Percentiles rank a stretch among this genome's conserved stretches.
Evolutionary conservation across 1,139 yeast genomes (phyloP).

Genomic region (Geotrichum australiense): DNA sequence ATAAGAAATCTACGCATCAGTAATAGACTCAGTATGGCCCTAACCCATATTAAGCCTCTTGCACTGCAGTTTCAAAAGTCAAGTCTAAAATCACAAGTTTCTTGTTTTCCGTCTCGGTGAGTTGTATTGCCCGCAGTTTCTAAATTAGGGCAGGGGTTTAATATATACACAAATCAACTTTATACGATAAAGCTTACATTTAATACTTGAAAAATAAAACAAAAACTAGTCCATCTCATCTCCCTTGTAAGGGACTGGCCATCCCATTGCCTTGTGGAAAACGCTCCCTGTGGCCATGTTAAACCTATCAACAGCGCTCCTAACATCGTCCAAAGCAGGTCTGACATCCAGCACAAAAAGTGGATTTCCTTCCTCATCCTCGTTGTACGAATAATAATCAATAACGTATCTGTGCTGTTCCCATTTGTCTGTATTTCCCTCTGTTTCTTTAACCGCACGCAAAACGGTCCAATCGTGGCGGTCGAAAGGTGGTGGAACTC

Average conservation of each 20-base stretch:
- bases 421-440: constrained; percentile 45
- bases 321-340: constrained; percentile 76
- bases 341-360: constrained; percentile 88
- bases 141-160: too few species aligned
- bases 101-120: too few species aligned
- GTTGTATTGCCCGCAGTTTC: too few species aligned
- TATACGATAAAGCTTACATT: too few species aligned
- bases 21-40: too few species aligned
- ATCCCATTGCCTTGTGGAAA: constrained; percentile 43
- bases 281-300: constrained; percentile 45
- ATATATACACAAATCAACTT: too few species aligned
- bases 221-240: too few species aligned
- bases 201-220: too few species aligned
- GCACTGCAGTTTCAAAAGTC: too few species aligned
- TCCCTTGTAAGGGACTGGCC: constrained; percentile 19
- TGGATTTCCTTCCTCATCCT: constrained; percentile 84
- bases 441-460: constrained; percentile 42
- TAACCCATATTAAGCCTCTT: too few species aligned
- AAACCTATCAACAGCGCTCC: constrained; percentile 61
- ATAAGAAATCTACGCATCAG: too few species aligned
- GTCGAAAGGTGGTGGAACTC: constrained; percentile 85
- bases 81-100: too few species aligned
- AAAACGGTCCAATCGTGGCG: constrained; percentile 98
- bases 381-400: constrained; percentile 91
- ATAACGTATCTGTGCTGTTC: constrained; percentile 77